Evolutionary conservation across 345 rosid species (phyloP).

Genomic region (Erodium maritimum): DNA sequence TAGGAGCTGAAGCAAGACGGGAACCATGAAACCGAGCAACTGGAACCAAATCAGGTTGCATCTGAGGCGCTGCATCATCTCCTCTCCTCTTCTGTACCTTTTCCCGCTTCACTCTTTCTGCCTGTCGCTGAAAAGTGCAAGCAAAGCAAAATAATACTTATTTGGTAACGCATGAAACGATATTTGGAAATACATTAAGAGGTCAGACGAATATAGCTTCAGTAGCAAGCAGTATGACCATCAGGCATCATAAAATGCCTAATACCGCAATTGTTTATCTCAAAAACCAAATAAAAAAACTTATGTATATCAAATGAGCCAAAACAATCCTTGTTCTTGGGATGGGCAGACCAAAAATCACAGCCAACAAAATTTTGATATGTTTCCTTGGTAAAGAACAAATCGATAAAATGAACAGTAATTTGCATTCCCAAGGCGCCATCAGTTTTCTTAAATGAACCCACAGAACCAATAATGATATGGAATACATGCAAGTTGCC

Average conservation of each 20-base stretch:
- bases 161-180: background rate
- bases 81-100: constrained; percentile 47
- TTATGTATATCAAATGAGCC: too few species aligned
- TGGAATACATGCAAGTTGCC: too few species aligned
- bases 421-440: too few species aligned
- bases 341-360: too few species aligned
- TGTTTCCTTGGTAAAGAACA: too few species aligned
- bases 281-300: too few species aligned
- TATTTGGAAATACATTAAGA: background rate
- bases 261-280: background rate
- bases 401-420: too few species aligned
- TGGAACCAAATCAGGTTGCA: constrained; percentile 59
- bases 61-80: constrained; percentile 45
- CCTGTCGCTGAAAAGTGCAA: constrained; percentile 50
- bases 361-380: too few species aligned
- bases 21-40: constrained; percentile 65
- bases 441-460: too few species aligned
- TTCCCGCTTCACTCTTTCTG: constrained; percentile 55
- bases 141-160: constrained; percentile 5
- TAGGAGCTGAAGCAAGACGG: constrained; percentile 80
- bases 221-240: background rate
- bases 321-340: too few species aligned
- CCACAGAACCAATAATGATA: too few species aligned
- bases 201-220: background rate
- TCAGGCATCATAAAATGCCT: background rate